These are phyloP conservation scores for Ascochyta rabiei DNA, from an alignment of 2,329 filamentous ascomycete genomes.

Conservation along the genomic window DNA sequence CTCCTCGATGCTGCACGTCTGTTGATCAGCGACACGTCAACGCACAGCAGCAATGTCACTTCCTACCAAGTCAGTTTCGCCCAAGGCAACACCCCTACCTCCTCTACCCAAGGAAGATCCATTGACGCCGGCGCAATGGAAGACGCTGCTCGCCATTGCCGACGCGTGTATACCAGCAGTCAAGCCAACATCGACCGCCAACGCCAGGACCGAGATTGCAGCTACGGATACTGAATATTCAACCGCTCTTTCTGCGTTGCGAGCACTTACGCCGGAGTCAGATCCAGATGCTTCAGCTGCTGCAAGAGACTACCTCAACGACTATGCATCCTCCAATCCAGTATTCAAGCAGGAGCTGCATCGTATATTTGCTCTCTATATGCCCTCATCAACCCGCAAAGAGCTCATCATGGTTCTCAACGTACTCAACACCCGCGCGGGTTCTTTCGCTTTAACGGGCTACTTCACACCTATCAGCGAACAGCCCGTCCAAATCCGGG, in stretches of 20 bases:
- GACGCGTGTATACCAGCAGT: conserved; percentile 67
- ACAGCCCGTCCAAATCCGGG: conserved; percentile 65
- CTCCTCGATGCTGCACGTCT: neutral
- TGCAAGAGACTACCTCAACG: conserved; percentile 60
- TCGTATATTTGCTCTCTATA: conserved; percentile 55
- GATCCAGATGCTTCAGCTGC: conserved; percentile 48
- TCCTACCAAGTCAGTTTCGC: conserved; percentile 36
- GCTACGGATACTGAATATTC: conserved; percentile 60
- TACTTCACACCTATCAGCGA: conserved; percentile 66
- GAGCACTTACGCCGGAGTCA: conserved; percentile 29
- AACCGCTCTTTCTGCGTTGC: conserved; percentile 48
- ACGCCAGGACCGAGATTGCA: conserved; percentile 50
- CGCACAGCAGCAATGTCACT: conserved; percentile 21
- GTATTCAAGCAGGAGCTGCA: conserved; percentile 60
- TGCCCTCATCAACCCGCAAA: conserved; percentile 57
- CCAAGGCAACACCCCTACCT: conserved; percentile 53
- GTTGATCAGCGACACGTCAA: neutral
- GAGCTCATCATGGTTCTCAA: conserved; percentile 60
- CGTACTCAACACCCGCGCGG: conserved; percentile 63
- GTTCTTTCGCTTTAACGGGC: conserved; percentile 71
- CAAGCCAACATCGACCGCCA: conserved; percentile 47
- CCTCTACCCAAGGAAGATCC: conserved; percentile 55
- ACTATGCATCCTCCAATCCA: conserved; percentile 59
- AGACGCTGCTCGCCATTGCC: conserved; percentile 61
- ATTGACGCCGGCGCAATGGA: conserved; percentile 64